These are phyloP conservation scores for Malus asiatica DNA, from an alignment of 306 rosid genomes.

Conservation along the genomic window DNA sequence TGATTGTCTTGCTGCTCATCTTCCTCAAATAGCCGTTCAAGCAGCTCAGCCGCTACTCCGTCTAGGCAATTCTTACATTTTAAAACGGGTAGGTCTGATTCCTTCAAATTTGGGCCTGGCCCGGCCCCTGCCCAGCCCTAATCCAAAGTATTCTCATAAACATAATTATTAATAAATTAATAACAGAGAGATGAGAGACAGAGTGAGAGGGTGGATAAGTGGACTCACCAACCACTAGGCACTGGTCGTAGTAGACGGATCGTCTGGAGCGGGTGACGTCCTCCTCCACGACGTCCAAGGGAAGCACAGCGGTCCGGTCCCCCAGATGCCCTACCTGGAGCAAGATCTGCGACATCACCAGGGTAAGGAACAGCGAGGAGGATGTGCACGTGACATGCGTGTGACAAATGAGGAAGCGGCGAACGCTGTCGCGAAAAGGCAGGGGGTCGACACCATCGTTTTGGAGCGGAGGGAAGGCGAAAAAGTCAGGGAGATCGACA, in stretches of 20 bases:
- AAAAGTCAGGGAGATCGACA: slow-evolving; percentile 15
- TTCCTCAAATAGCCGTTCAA: slow-evolving; percentile 57
- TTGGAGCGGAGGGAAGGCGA: too few relatives aligned
- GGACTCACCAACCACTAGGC: slow-evolving; percentile 32
- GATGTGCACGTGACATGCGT: slow-evolving; percentile 21
- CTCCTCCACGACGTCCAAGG: slow-evolving; percentile 29
- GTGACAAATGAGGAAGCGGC: slow-evolving; percentile 14
- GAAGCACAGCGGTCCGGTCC: not conserved
- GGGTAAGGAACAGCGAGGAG: slow-evolving; percentile 13
- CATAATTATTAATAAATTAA: too few relatives aligned
- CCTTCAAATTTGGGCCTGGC: too few relatives aligned
- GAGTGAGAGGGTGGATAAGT: not conserved
- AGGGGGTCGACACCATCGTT: not conserved
- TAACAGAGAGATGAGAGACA: not conserved
- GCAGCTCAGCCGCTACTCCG: slow-evolving; percentile 49
- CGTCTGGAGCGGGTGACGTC: slow-evolving; percentile 26
- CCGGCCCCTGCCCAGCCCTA: too few relatives aligned
- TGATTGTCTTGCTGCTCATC: slow-evolving; percentile 59
- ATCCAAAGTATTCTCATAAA: not conserved
- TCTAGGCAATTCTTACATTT: slow-evolving; percentile 46
- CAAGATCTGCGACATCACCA: slow-evolving; percentile 9
- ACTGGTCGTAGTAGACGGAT: slow-evolving; percentile 31
- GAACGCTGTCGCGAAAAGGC: slow-evolving; percentile 17
- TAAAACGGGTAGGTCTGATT: too few relatives aligned
- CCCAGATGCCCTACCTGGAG: slow-evolving; percentile 1